These are phyloP conservation scores for Neopestalotiopsis rosae DNA, from an alignment of 2,329 filamentous ascomycete genomes.

Conservation along the genomic window DNA sequence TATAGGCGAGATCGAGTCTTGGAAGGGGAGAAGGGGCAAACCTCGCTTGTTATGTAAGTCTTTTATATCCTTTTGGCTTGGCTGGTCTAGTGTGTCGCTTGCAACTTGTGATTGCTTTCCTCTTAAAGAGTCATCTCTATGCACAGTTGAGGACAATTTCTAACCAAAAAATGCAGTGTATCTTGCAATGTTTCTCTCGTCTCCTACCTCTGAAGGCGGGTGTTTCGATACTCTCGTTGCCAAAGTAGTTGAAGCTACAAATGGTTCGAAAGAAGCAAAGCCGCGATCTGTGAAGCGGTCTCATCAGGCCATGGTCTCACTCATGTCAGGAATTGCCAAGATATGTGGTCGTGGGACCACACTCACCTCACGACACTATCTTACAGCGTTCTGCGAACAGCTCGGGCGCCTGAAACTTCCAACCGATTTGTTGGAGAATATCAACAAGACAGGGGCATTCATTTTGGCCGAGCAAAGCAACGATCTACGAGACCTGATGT, in stretches of 20 bases:
- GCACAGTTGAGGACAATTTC: background rate
- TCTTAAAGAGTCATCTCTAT: background rate
- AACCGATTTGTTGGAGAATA: conserved; percentile 38
- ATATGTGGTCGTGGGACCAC: conserved; percentile 34
- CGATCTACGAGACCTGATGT: conserved; percentile 58
- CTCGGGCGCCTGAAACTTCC: conserved; percentile 42
- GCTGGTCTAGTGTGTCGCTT: background rate
- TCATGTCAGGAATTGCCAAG: conserved; percentile 36
- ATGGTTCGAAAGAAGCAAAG: background rate
- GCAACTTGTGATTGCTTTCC: background rate
- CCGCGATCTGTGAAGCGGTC: background rate
- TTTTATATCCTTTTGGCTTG: background rate
- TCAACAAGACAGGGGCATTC: conserved; percentile 55
- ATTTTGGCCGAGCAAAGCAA: conserved; percentile 57
- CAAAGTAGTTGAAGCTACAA: background rate
- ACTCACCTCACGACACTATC: conserved; percentile 31
- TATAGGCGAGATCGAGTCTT: conserved; percentile 11
- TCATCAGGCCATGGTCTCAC: conserved; percentile 31
- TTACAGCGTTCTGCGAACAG: conserved; percentile 43
- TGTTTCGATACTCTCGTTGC: background rate
- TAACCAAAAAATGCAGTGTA: background rate
- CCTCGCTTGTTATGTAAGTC: conserved; percentile 5
- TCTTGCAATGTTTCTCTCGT: conserved; percentile 20
- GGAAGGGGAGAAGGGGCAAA: conserved; percentile 14
- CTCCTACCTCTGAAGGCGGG: background rate